Percentiles rank a stretch among this genome's conserved stretches.
Conservation (phyloP, 2,329 filamentous ascomycete species). For the Cercospora janseana region DNA sequence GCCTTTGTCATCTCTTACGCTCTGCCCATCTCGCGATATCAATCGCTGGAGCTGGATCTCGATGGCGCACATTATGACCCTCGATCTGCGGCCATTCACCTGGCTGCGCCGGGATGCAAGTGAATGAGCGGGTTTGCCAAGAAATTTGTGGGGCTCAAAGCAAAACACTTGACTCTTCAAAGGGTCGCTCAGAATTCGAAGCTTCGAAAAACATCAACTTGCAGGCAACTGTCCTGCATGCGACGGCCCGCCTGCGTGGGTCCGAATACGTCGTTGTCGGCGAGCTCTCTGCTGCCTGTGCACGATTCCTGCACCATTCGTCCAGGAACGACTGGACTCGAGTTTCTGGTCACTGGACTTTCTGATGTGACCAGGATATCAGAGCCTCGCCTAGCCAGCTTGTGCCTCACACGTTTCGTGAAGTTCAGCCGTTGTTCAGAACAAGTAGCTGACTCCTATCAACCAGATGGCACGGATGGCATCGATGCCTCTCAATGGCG, state of each 20-base stretch:
- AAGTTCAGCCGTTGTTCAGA: background rate
- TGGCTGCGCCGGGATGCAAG: background rate
- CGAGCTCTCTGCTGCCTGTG: too few relatives aligned
- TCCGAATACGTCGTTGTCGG: too few relatives aligned
- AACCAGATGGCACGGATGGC: constrained; percentile 6
- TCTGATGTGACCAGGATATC: background rate
- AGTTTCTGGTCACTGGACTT: background rate
- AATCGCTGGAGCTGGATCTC: background rate
- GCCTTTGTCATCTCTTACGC: background rate
- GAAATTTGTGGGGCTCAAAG: background rate
- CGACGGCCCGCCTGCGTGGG: too few relatives aligned
- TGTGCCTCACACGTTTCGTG: background rate
- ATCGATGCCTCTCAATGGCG: background rate
- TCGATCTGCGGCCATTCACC: background rate
- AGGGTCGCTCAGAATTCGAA: background rate
- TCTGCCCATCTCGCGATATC: background rate
- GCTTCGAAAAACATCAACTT: background rate
- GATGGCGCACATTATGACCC: too few relatives aligned
- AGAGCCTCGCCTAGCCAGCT: constrained; percentile 2
- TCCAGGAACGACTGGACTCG: too few relatives aligned
- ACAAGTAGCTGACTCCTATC: background rate
- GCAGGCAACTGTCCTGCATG: too few relatives aligned
- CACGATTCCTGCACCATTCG: too few relatives aligned
- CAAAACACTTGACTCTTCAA: background rate
- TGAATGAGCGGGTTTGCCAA: background rate